phyloP scores from a whole-genome alignment of 1,139 yeast species.

The Saccharomyces hybrid region DNA sequence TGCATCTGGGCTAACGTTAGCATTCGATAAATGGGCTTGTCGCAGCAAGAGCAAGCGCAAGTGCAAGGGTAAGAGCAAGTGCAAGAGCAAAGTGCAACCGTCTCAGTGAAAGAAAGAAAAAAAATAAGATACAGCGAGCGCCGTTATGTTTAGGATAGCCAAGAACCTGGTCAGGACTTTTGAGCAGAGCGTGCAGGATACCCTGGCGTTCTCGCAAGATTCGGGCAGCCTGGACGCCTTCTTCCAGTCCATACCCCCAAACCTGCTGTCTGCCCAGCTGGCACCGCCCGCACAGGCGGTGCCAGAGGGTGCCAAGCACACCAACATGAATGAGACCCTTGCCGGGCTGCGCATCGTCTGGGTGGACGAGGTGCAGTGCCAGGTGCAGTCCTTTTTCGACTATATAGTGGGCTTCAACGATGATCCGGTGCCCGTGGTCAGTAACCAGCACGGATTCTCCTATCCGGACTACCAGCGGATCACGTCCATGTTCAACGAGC shows the following conservation, averaged over 20 bases:
- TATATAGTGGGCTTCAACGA: conserved; percentile 73
- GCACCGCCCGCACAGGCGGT: conserved; percentile 5
- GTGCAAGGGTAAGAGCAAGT: neutral
- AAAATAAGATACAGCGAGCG: neutral
- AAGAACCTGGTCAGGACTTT: conserved; percentile 72
- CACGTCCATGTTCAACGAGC: conserved; percentile 28
- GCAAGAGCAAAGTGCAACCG: neutral
- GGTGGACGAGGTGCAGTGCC: conserved; percentile 40
- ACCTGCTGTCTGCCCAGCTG: conserved; percentile 21
- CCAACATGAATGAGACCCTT: conserved; percentile 23
- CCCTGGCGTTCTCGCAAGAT: conserved; percentile 19
- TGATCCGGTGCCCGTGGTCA: conserved; percentile 54
- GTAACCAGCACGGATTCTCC: conserved; percentile 32
- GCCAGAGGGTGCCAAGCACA: neutral
- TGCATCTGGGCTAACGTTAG: neutral
- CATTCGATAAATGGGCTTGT: neutral
- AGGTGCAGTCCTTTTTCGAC: conserved; percentile 81
- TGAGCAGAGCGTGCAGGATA: conserved; percentile 41
- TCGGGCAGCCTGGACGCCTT: conserved; percentile 42
- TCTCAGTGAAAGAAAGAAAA: neutral
- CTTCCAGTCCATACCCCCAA: conserved; percentile 40
- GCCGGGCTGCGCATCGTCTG: conserved; percentile 51
- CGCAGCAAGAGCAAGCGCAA: neutral
- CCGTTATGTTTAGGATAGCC: conserved; percentile 77
- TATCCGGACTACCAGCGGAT: conserved; percentile 36